Evolutionary conservation across 192 early-diverging fungal species (phyloP), one percentile per base, ranked within the genome.

Genomic region (Podila verticillata): DNA sequence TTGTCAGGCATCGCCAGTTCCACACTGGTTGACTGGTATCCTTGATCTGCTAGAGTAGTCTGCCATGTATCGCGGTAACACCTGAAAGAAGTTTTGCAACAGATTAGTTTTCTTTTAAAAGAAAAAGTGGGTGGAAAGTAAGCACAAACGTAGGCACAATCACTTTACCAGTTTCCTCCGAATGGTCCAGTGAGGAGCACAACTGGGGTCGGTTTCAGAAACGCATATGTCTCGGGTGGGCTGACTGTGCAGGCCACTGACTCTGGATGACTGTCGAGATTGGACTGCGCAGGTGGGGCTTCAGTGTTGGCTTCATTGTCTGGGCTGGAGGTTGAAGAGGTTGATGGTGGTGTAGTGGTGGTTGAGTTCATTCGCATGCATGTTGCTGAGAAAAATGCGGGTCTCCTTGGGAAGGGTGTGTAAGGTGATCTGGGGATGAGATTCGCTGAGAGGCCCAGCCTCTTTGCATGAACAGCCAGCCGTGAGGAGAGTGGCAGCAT

Each of bases 51-150:
- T 22, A 83, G 34, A 24, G 39, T 73, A 15, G 70, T 48, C 26
- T 83, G 82, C 82, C 82, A 83, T 13, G 82, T 83, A 17, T 73
- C 82, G 13, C 77, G 68, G 57, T 63, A 80, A 58, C 77, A 80
- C 75, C 75, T 79, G 13, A 4, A 9, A 30, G 15, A 3, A 26
- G 32, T 44, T 59, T 26, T 31, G 28, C 4, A 12, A 29, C 10
- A 31, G 36, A 0, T 22, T 24, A 13, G 34, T 48, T 5, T 0
- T 4, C 3, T 12, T 28, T n/a, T 47, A n/a, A 51, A 71, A 57
- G 3, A 20, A 12, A 34, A 30, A 1, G n/a, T 3, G 17, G 1
- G 10, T 17, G n/a, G 24, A 20, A 47, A 24, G 34, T 24, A 29
- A 54, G 20, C n/a, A 30, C 19, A 8, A 3, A 34, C 30, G 7